Evolutionary conservation across 2,329 filamentous ascomycete species (phyloP).

Genomic region (Talaromyces sp.): DNA sequence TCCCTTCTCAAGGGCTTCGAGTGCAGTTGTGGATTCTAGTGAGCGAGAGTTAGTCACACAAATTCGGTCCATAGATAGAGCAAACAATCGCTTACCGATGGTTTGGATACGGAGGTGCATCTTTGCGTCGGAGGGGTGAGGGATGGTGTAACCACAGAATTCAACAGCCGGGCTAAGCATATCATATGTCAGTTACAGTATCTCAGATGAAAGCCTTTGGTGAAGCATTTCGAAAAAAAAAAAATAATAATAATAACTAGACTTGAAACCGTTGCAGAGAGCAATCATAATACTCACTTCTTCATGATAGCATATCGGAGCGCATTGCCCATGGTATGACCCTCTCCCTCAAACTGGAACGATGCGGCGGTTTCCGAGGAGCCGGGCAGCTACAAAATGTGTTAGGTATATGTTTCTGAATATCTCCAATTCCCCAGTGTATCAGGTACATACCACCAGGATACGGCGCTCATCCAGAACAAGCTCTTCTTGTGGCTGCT

Average conservation of each 20-base stretch:
- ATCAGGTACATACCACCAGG: conserved; percentile 56
- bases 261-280: conserved; percentile 2
- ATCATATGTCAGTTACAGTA: conserved; percentile 1
- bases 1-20: conserved; percentile 87
- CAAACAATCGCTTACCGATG: conserved; percentile 66
- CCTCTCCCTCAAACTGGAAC: conserved; percentile 91
- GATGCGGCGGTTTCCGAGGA: conserved; percentile 84
- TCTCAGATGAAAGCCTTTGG: neutral
- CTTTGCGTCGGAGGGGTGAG: conserved; percentile 91
- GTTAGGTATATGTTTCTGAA: neutral
- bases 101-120: conserved; percentile 99
- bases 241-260: neutral
- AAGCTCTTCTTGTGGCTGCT: conserved; percentile 21
- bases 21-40: conserved; percentile 73
- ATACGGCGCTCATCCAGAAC: conserved; percentile 57
- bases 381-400: conserved; percentile 70
- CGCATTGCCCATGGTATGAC: conserved; percentile 93
- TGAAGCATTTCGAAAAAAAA: neutral
- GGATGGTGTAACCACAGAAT: conserved; percentile 97
- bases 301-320: conserved; percentile 97
- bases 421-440: neutral
- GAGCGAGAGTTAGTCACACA: neutral
- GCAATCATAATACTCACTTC: conserved; percentile 66
- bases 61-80: neutral
- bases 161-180: conserved; percentile 83